Conservation (phyloP, 2,329 filamentous ascomycete genomes). For the Epichloe hybrida region DNA sequence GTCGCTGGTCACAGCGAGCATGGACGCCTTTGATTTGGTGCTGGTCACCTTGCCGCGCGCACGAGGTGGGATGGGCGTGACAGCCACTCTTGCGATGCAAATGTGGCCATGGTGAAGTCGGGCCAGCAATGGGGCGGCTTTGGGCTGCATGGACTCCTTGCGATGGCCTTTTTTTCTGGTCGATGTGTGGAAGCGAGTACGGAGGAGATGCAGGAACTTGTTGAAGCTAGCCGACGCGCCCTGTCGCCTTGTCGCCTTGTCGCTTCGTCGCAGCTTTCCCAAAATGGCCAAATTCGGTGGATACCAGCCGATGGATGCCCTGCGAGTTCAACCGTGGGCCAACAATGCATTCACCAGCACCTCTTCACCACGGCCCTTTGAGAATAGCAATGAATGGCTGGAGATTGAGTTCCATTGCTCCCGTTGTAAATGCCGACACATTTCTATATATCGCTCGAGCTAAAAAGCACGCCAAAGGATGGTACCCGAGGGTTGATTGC, state of each 20-base stretch:
- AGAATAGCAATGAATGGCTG: too few species aligned
- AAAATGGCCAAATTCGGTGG: background rate
- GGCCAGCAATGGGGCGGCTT: background rate
- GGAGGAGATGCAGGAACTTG: background rate
- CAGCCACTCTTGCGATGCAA: slow-evolving; percentile 4
- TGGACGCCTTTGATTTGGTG: slow-evolving; percentile 4
- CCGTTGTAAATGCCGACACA: background rate
- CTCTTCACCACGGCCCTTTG: too few species aligned
- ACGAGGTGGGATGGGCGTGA: slow-evolving; percentile 2
- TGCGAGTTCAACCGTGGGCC: too few species aligned
- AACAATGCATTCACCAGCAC: too few species aligned
- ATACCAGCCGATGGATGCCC: background rate
- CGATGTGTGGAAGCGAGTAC: background rate
- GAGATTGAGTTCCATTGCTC: background rate
- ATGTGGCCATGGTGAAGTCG: slow-evolving; percentile 1
- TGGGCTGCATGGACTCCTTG: background rate
- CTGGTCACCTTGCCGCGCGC: slow-evolving; percentile 5
- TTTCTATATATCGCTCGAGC: background rate
- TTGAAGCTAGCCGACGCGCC: background rate
- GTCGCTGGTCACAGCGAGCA: slow-evolving; percentile 8
- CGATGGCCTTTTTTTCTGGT: background rate
- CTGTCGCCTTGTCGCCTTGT: too few species aligned
- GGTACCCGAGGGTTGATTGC: background rate
- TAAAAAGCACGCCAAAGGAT: background rate
- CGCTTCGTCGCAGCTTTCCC: background rate